Base-by-base conservation (phyloP, 169 alveolate genomes). In the Cryptosporidium tyzzeri region DNA sequence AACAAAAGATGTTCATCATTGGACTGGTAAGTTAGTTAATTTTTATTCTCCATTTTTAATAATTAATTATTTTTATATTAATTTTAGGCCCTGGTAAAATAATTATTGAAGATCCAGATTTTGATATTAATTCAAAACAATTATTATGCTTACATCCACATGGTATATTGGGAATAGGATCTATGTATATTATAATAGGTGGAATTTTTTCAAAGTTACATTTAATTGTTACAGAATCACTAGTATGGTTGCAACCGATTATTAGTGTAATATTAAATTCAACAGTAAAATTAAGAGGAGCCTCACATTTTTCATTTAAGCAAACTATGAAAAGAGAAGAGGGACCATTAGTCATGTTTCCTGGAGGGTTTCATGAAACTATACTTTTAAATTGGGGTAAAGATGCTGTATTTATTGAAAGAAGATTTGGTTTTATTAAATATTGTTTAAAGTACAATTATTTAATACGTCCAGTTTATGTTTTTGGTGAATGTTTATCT, bases 351-450 rank as follows among this genome's bases (percentile, higher is more conserved):
- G 9, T 80, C 33, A 80, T 80, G 80, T 80, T 80, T 80, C 89
- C 89, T 31, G 89, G 89, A 31, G 89, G 89, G 26, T 80, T 80
- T 37, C 89, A 80, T n/a, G 89, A 80, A 39, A 62, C 89, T 5
- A 62, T 65, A 44, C 55, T 80, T 33, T 80, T 80, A 37, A 37
- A 59, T 44, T 80, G 89, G 89, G 89, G 89, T 8, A 70, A 59
- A 21, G 89, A 80, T 65, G 35, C n/a, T 18, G 35, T 80, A 61
- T 80, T 58, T 65, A 58, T 41, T 16, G 59, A 62, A 44, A 80
- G 62, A 33, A 80, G 89, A 62, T 80, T 62, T 65, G 89, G 89
- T 10, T 80, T 80, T 50, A 80, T 80, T 4, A 80, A 80, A 26
- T 80, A 80, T n/a, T 80, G 89, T 62, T 33, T 80, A 45, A 59